phyloP scores from a whole-genome alignment of 2,329 filamentous ascomycete species.

The Monilinia polystroma region DNA sequence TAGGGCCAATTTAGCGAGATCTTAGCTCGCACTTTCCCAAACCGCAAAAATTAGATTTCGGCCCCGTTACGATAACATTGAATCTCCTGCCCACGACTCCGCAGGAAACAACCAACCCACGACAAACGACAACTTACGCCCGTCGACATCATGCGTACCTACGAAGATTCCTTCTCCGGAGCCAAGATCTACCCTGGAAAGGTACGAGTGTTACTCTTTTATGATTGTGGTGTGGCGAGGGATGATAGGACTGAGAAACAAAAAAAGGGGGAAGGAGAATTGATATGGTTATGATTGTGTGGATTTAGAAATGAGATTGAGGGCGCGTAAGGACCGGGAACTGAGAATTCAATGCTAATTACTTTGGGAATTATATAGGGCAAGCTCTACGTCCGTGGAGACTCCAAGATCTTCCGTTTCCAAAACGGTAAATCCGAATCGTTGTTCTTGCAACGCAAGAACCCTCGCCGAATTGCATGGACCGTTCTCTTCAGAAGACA shows the following conservation, averaged over 20 bases:
- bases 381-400: constrained; percentile 99
- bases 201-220: constrained; percentile 50
- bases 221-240: constrained; percentile 29
- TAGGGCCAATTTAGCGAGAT: constrained; percentile 24
- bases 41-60: constrained; percentile 26
- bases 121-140: constrained; percentile 35
- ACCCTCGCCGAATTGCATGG: constrained; percentile 99
- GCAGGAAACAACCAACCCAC: constrained; percentile 30
- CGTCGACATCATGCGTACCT: constrained; percentile 44
- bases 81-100: constrained; percentile 29
- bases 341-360: constrained; percentile 32
- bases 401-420: constrained; percentile 99
- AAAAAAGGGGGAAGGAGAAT: constrained; percentile 19
- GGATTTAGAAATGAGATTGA: not conserved
- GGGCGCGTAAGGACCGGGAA: not conserved
- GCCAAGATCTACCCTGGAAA: constrained; percentile 79
- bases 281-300: not conserved
- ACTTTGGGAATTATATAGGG: constrained; percentile 58
- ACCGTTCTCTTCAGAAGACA: constrained; percentile 96
- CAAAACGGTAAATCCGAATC: constrained; percentile 99
- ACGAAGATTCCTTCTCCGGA: constrained; percentile 76
- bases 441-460: constrained; percentile 99
- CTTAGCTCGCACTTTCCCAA: constrained; percentile 19
- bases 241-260: constrained; percentile 18
- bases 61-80: constrained; percentile 24